Conservation (phyloP, 208 protist genomes). For the Acanthamoeba royreba region DNA sequence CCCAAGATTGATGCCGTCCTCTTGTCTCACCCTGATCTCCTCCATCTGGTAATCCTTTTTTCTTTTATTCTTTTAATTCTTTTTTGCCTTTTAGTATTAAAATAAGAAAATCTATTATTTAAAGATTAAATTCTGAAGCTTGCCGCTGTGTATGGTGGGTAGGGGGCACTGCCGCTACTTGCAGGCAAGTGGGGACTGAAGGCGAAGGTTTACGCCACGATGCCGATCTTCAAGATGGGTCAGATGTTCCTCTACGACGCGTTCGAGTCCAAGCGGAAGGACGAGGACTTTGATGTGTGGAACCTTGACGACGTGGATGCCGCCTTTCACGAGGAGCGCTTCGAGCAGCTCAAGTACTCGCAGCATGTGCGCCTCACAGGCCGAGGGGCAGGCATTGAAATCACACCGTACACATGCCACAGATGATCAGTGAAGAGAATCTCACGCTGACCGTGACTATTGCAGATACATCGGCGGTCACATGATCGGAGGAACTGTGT, state of each 20-base stretch:
- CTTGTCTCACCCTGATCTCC: slow-evolving; percentile 82
- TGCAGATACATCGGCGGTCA: slow-evolving; percentile 61
- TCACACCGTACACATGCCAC: slow-evolving; percentile 53
- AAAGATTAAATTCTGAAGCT: too few relatives aligned
- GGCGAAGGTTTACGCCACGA: slow-evolving; percentile 81
- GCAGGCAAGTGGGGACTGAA: slow-evolving; percentile 73
- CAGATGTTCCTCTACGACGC: slow-evolving; percentile 84
- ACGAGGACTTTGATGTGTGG: slow-evolving; percentile 73
- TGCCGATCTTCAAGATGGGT: slow-evolving; percentile 83
- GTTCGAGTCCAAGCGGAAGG: slow-evolving; percentile 41
- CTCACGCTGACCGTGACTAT: neutral
- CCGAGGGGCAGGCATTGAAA: slow-evolving; percentile 44
- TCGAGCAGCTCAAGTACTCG: slow-evolving; percentile 69
- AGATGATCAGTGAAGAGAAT: neutral
- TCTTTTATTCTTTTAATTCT: neutral
- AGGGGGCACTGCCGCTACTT: slow-evolving; percentile 80
- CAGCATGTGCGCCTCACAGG: slow-evolving; percentile 54
- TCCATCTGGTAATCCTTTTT: slow-evolving; percentile 62
- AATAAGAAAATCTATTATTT: neutral
- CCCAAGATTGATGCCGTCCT: slow-evolving; percentile 76
- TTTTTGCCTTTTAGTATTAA: neutral
- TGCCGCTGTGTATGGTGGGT: too few relatives aligned
- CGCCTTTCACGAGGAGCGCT: slow-evolving; percentile 64
- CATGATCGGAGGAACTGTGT: slow-evolving; percentile 83
- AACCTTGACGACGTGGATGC: slow-evolving; percentile 78